These are phyloP conservation scores for Ophiostoma triangulosporum DNA, from an alignment of 2,329 filamentous ascomycete genomes.

Conservation along the genomic window DNA sequence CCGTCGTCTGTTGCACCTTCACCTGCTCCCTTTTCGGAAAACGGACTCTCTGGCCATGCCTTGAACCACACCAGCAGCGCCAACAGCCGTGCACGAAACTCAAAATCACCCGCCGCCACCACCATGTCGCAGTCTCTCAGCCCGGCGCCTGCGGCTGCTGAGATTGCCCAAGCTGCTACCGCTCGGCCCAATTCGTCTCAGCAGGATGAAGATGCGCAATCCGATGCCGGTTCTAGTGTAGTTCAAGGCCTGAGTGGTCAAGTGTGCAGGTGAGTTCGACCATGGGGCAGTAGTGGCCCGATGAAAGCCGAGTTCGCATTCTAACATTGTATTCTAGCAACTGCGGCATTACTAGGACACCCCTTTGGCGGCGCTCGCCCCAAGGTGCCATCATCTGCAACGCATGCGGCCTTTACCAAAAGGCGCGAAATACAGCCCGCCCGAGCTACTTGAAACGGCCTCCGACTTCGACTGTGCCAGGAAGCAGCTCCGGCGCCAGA, in stretches of 20 bases:
- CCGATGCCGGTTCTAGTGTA: slow-evolving; percentile 10
- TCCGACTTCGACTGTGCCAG: slow-evolving; percentile 31
- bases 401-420: slow-evolving; percentile 87
- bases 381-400: slow-evolving; percentile 95
- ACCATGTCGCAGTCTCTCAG: slow-evolving; percentile 11
- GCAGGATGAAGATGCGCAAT: slow-evolving; percentile 12
- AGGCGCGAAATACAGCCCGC: slow-evolving; percentile 80
- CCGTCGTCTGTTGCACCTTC: slow-evolving; percentile 4
- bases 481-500: slow-evolving; percentile 16
- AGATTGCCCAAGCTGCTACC: slow-evolving; percentile 1
- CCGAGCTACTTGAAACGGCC: slow-evolving; percentile 83
- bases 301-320: not conserved
- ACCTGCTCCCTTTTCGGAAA: not conserved
- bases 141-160: slow-evolving; percentile 11
- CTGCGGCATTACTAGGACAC: slow-evolving; percentile 85
- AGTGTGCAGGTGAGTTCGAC: slow-evolving; percentile 48
- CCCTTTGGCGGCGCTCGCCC: slow-evolving; percentile 86
- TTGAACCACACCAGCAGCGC: not conserved
- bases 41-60: not conserved
- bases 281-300: not conserved
- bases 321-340: slow-evolving; percentile 46
- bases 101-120: slow-evolving; percentile 2
- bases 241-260: slow-evolving; percentile 40
- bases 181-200: slow-evolving; percentile 2
- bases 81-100: slow-evolving; percentile 6